Evolutionary conservation across 129 eudicot genomes (phyloP).

Genomic region (Flaveria sonorensis): DNA sequence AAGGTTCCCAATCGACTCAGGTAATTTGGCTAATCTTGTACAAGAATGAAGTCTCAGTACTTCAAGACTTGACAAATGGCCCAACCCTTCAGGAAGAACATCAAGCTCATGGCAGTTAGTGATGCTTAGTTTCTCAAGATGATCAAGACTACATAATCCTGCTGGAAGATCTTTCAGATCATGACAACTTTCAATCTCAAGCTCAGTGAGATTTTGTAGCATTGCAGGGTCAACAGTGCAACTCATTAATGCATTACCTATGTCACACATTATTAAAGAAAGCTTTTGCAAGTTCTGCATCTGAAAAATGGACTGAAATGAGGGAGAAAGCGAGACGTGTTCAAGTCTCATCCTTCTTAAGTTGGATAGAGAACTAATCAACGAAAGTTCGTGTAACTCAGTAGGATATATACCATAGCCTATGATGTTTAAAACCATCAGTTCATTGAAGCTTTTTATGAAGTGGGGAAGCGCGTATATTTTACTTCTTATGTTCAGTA

Average conservation of each 20-base stretch:
- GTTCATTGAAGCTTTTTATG: conserved; percentile 21
- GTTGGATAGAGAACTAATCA: conserved; percentile 26
- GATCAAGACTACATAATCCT: conserved; percentile 1
- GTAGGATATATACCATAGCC: conserved; percentile 40
- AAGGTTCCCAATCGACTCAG: conserved; percentile 2
- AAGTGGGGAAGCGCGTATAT: conserved; percentile 42
- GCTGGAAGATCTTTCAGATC: conserved; percentile 9
- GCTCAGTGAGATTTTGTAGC: conserved; percentile 7
- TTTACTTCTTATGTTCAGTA: conserved; percentile 40
- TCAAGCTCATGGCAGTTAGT: conserved; percentile 19
- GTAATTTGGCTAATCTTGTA: conserved; percentile 11
- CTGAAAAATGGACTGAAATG: conserved; percentile 16
- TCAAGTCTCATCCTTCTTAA: conserved; percentile 42
- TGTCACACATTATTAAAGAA: conserved; percentile 41
- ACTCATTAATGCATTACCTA: background rate
- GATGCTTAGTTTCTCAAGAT: conserved; percentile 11
- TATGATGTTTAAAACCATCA: conserved; percentile 45
- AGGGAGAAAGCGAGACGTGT: conserved; percentile 33
- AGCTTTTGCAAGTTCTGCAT: conserved; percentile 42
- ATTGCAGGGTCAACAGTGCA: background rate
- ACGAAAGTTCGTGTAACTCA: conserved; percentile 19
- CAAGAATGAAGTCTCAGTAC: conserved; percentile 5
- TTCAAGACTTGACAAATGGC: background rate
- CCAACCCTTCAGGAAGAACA: background rate
- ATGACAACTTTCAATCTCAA: conserved; percentile 19